A percentile compares a stretch with the other conserved stretches of the same genome.
Evolutionary conservation across 495 filamentous ascomycete genomes (phyloP).

Genomic region (Penicillium taxi): DNA sequence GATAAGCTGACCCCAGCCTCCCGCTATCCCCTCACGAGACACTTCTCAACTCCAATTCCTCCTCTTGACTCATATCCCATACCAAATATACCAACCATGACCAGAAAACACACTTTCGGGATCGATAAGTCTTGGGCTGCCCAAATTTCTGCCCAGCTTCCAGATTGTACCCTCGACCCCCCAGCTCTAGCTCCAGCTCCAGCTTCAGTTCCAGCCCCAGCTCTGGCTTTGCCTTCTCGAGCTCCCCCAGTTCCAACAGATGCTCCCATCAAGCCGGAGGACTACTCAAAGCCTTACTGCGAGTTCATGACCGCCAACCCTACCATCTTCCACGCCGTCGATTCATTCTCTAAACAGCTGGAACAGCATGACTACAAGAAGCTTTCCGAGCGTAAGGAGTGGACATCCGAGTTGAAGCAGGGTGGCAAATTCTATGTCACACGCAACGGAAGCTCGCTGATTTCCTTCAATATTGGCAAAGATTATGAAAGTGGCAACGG

Average conservation of each 20-base stretch:
- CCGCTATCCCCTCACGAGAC: slow-evolving; percentile 4
- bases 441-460: slow-evolving; percentile 77
- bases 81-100: slow-evolving; percentile 14
- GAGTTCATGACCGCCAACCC: slow-evolving; percentile 85
- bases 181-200: slow-evolving; percentile 6
- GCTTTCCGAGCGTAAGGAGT: slow-evolving; percentile 71
- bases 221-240: slow-evolving; percentile 10
- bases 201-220: slow-evolving; percentile 8
- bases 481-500: slow-evolving; percentile 83
- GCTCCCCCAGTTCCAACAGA: slow-evolving; percentile 10
- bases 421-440: slow-evolving; percentile 86
- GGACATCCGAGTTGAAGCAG: slow-evolving; percentile 62
- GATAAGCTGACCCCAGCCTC: slow-evolving; percentile 4
- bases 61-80: background rate
- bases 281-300: slow-evolving; percentile 76
- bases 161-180: slow-evolving; percentile 2
- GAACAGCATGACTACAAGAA: slow-evolving; percentile 62
- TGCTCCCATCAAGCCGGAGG: slow-evolving; percentile 36
- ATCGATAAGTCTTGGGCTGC: slow-evolving; percentile 21
- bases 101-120: slow-evolving; percentile 17
- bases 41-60: slow-evolving; percentile 7
- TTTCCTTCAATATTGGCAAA: slow-evolving; percentile 79
- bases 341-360: slow-evolving; percentile 64
- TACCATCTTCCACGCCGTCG: slow-evolving; percentile 84
- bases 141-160: slow-evolving; percentile 17